A percentile compares a stretch with the other conserved stretches of the same genome.
Conservation (phyloP, 306 rosid genomes). For the Malus asiatica region DNA sequence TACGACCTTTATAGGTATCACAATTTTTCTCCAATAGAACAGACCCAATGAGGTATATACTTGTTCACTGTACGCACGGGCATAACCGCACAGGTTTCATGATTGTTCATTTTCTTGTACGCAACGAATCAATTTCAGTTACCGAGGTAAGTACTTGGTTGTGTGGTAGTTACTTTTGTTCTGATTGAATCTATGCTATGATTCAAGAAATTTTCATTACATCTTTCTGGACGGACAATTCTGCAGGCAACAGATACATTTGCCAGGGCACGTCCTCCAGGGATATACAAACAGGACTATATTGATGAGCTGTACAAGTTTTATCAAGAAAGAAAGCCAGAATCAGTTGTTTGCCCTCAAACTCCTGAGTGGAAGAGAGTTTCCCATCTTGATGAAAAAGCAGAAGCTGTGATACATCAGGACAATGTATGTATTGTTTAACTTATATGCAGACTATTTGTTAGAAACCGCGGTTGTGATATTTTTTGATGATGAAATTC, state of each 20-base stretch:
- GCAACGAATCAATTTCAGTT: constrained; percentile 58
- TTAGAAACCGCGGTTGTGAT: background rate
- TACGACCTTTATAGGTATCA: constrained; percentile 37
- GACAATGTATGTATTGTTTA: constrained; percentile 61
- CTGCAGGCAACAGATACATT: constrained; percentile 66
- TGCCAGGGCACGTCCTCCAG: constrained; percentile 90
- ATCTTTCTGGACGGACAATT: constrained; percentile 1
- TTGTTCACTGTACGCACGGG: constrained; percentile 98
- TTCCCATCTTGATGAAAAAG: constrained; percentile 80
- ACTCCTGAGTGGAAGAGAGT: constrained; percentile 97
- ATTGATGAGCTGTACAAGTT: constrained; percentile 70
- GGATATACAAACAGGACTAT: constrained; percentile 91
- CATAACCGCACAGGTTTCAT: constrained; percentile 97
- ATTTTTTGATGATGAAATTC: background rate
- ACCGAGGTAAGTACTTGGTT: constrained; percentile 52
- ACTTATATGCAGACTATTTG: background rate
- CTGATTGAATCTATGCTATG: background rate
- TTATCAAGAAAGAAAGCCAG: constrained; percentile 79
- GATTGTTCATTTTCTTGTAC: constrained; percentile 86
- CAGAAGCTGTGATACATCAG: constrained; percentile 53
- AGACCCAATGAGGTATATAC: constrained; percentile 72
- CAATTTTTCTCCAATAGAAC: constrained; percentile 68
- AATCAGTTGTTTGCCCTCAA: constrained; percentile 67
- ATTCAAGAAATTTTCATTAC: background rate
- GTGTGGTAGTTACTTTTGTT: background rate